These are phyloP conservation scores for Yarrowia galli DNA, from an alignment of 1,139 yeast species.

Conservation along the genomic window DNA sequence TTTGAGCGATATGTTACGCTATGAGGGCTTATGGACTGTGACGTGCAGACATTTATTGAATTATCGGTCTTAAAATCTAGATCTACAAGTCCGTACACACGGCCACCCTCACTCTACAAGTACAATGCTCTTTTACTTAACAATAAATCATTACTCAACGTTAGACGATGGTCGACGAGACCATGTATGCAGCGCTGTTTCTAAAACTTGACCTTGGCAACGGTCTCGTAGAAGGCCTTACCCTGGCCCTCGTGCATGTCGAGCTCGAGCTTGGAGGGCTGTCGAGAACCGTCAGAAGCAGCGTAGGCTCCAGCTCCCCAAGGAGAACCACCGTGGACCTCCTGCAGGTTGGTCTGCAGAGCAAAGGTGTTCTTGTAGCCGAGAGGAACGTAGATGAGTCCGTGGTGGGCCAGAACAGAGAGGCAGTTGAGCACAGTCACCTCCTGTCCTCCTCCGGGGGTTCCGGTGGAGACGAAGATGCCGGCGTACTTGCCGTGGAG, in stretches of 20 bases:
- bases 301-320: conserved; percentile 92
- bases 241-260: conserved; percentile 72
- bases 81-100: too few species aligned
- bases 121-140: neutral
- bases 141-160: neutral
- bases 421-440: conserved; percentile 68
- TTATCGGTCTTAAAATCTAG: too few species aligned
- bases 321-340: conserved; percentile 82
- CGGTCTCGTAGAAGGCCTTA: conserved; percentile 62
- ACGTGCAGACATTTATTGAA: too few species aligned
- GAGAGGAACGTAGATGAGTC: conserved; percentile 78
- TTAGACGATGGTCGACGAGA: neutral
- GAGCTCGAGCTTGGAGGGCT: conserved; percentile 69
- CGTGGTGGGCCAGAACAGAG: conserved; percentile 78
- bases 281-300: conserved; percentile 80
- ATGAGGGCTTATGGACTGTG: too few species aligned
- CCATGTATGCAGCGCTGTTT: neutral
- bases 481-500: conserved; percentile 80
- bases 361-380: conserved; percentile 74
- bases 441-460: conserved; percentile 88
- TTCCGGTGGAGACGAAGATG: conserved; percentile 77
- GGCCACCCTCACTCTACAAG: neutral
- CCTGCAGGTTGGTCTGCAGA: conserved; percentile 64
- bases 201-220: conserved; percentile 42
- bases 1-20: too few species aligned